phyloP scores from a whole-genome alignment of 2,329 filamentous ascomycete species.

The Penicillium sp. region DNA sequence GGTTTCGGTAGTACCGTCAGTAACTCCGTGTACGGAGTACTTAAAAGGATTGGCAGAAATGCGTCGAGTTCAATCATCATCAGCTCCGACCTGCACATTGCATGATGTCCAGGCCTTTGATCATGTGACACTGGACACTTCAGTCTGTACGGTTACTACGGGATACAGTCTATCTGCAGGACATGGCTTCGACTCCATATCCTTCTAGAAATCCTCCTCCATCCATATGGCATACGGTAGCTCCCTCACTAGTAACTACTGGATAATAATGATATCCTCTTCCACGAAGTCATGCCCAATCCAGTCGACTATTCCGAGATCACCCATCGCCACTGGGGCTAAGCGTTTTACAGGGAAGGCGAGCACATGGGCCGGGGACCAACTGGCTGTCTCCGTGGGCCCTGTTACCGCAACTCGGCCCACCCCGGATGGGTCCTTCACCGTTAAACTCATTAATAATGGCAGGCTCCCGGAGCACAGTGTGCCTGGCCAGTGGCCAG shows the following conservation, averaged over 20 bases:
- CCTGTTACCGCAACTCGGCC: neutral
- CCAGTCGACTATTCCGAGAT: neutral
- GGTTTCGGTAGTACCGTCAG: no score
- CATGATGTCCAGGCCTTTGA: neutral
- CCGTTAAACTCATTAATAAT: neutral
- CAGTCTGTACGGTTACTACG: neutral
- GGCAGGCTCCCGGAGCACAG: conserved; percentile 1
- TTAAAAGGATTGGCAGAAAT: neutral
- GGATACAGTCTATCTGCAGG: neutral
- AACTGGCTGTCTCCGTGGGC: conserved; percentile 11
- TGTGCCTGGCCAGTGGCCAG: neutral
- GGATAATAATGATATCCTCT: no score
- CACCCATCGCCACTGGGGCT: conserved; percentile 13
- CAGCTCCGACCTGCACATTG: neutral
- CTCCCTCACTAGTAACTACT: no score
- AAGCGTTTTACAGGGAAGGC: conserved; percentile 12
- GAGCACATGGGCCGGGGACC: conserved; percentile 18
- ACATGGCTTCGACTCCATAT: no score
- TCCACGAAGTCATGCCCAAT: neutral
- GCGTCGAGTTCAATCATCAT: neutral
- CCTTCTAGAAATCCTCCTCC: no score
- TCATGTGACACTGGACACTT: neutral
- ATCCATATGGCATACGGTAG: no score
- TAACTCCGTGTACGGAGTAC: neutral
- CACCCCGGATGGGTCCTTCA: neutral